phyloP scores from a whole-genome alignment of 768 basidiomycete genomes.

The Tylopilus subfusipes region DNA sequence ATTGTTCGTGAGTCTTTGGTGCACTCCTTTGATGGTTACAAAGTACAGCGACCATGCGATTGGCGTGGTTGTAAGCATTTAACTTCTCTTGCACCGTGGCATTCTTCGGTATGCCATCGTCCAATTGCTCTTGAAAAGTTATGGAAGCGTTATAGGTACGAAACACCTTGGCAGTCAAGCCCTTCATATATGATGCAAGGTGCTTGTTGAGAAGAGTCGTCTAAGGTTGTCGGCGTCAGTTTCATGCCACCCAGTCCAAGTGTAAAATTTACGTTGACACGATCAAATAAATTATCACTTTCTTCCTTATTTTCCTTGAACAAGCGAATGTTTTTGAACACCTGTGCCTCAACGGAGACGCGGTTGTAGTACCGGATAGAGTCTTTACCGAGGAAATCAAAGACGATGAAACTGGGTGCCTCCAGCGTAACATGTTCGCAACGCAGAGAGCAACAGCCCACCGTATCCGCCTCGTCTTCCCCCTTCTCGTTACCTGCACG shows the following conservation, averaged over 20 bases:
- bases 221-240: conserved; percentile 40
- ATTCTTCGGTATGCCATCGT: conserved; percentile 63
- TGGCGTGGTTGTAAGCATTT: conserved; percentile 95
- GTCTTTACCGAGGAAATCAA: conserved; percentile 99
- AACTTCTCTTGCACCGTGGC: conserved; percentile 92
- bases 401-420: conserved; percentile 81
- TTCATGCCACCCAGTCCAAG: background rate
- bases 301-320: conserved; percentile 94
- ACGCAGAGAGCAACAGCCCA: conserved; percentile 96
- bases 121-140: conserved; percentile 90
- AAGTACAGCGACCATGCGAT: conserved; percentile 93
- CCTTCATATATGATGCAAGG: conserved; percentile 91
- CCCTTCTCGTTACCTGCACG: conserved; percentile 99
- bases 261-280: conserved; percentile 64
- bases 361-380: conserved; percentile 96
- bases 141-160: conserved; percentile 99
- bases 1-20: conserved; percentile 88
- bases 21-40: conserved; percentile 99
- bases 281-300: conserved; percentile 89
- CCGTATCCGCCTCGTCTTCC: conserved; percentile 98
- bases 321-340: conserved; percentile 97
- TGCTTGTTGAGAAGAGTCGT: conserved; percentile 88
- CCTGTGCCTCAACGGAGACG: conserved; percentile 83
- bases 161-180: conserved; percentile 98
- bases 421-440: conserved; percentile 95